Conservation (phyloP, 2,329 filamentous ascomycete species). For the Septoria linicola region DNA sequence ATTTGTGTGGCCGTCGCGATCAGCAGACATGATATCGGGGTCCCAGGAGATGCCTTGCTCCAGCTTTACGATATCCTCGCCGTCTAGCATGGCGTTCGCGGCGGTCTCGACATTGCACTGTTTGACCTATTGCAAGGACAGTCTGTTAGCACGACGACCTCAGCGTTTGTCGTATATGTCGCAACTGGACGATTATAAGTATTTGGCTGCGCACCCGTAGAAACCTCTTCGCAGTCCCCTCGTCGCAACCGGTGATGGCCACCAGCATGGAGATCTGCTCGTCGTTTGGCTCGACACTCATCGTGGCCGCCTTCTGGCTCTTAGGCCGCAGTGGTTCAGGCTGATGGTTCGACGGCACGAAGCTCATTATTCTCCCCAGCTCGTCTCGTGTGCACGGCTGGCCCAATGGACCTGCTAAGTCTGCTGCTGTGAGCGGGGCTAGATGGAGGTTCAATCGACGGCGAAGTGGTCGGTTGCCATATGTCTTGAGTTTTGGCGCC, state of each 20-base stretch:
- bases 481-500: conserved; percentile 4
- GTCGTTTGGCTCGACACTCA: conserved; percentile 31
- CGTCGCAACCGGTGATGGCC: conserved; percentile 22
- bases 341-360: conserved; percentile 18
- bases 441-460: neutral
- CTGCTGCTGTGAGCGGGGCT: neutral
- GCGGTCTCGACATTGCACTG: conserved; percentile 34
- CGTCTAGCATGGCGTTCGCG: conserved; percentile 35
- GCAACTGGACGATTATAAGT: neutral
- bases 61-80: conserved; percentile 33
- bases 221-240: conserved; percentile 30
- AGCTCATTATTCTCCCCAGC: conserved; percentile 20
- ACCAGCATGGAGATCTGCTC: conserved; percentile 30
- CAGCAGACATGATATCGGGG: conserved; percentile 30
- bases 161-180: neutral
- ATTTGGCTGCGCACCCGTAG: conserved; percentile 29
- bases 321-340: conserved; percentile 17
- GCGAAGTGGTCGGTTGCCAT: conserved; percentile 1
- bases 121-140: conserved; percentile 30
- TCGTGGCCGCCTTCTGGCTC: conserved; percentile 30
- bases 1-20: conserved; percentile 34
- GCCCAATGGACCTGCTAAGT: conserved; percentile 1
- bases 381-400: conserved; percentile 4
- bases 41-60: conserved; percentile 33
- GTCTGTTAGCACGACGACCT: conserved; percentile 7